Evolutionary conservation across 1,139 yeast species (phyloP).

Genomic region (Geotrichum bryndzae): DNA sequence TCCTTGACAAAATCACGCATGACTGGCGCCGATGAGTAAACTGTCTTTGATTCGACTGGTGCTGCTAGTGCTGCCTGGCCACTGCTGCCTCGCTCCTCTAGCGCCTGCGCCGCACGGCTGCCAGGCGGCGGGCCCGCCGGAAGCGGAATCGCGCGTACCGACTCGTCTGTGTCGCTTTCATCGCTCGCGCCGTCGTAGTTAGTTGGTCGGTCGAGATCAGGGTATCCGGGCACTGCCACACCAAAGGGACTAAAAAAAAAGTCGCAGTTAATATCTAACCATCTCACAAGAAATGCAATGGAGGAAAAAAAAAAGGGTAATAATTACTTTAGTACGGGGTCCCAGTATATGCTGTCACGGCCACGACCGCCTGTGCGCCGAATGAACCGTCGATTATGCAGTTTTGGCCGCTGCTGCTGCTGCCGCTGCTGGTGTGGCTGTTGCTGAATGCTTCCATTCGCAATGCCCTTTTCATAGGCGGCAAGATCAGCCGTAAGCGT

Average conservation of each 20-base stretch:
- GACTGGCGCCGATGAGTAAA: slow-evolving; percentile 28
- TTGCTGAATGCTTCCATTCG: slow-evolving; percentile 25
- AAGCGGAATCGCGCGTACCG: slow-evolving; percentile 24
- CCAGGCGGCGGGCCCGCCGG: slow-evolving; percentile 21
- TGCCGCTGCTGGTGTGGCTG: background rate
- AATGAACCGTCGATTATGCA: slow-evolving; percentile 11
- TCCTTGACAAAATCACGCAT: slow-evolving; percentile 26
- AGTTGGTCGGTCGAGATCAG: slow-evolving; percentile 17
- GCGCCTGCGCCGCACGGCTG: slow-evolving; percentile 3
- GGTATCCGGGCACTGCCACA: slow-evolving; percentile 26
- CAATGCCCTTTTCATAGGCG: slow-evolving; percentile 24
- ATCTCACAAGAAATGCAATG: background rate
- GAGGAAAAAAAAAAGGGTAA: background rate
- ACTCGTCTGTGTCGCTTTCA: slow-evolving; percentile 23
- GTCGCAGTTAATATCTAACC: background rate
- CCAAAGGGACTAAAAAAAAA: slow-evolving; percentile 26
- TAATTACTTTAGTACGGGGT: slow-evolving; percentile 21
- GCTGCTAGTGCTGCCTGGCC: slow-evolving; percentile 7
- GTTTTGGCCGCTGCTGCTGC: background rate
- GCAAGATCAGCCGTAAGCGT: slow-evolving; percentile 22
- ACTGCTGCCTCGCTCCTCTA: slow-evolving; percentile 1
- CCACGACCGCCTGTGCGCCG: slow-evolving; percentile 18
- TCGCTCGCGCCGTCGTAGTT: slow-evolving; percentile 12
- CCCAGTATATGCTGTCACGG: slow-evolving; percentile 28
- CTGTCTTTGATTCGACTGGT: slow-evolving; percentile 21